phyloP scores from a whole-genome alignment of 2,329 filamentous ascomycete species.

The Lasiodiplodia sp. region DNA sequence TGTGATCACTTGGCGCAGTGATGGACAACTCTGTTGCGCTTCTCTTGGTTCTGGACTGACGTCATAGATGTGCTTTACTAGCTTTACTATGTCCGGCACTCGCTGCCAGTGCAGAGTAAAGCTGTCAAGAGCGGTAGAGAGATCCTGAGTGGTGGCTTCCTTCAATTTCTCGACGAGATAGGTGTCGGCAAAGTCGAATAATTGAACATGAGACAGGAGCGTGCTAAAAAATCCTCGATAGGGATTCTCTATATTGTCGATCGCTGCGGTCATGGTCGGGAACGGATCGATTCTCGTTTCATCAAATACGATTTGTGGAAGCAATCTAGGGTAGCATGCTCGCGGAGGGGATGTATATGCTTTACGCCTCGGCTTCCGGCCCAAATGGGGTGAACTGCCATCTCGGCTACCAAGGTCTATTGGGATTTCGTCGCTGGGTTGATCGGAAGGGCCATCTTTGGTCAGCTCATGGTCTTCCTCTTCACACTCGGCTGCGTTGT shows the following conservation, averaged over 20 bases:
- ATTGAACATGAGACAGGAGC: background rate
- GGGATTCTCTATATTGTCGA: background rate
- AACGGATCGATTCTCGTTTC: background rate
- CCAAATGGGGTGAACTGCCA: background rate
- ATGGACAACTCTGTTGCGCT: background rate
- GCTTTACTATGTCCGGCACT: background rate
- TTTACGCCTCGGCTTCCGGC: too few species aligned
- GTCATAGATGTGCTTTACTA: background rate
- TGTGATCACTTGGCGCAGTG: background rate
- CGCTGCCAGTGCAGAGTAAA: background rate
- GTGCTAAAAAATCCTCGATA: background rate
- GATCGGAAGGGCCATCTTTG: background rate
- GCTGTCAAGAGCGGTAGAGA: background rate
- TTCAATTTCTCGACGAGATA: background rate
- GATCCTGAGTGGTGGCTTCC: background rate
- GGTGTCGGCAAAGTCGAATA: background rate
- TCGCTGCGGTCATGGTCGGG: background rate
- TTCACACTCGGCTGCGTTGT: background rate
- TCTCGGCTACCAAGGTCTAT: slow-evolving; percentile 1
- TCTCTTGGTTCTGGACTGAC: background rate
- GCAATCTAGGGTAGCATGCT: background rate
- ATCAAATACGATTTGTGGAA: background rate
- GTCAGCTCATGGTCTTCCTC: background rate
- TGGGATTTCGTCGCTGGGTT: background rate
- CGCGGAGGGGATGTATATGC: background rate